These are phyloP conservation scores for Mycena galericulata DNA, from an alignment of 768 basidiomycete species.

Conservation along the genomic window DNA sequence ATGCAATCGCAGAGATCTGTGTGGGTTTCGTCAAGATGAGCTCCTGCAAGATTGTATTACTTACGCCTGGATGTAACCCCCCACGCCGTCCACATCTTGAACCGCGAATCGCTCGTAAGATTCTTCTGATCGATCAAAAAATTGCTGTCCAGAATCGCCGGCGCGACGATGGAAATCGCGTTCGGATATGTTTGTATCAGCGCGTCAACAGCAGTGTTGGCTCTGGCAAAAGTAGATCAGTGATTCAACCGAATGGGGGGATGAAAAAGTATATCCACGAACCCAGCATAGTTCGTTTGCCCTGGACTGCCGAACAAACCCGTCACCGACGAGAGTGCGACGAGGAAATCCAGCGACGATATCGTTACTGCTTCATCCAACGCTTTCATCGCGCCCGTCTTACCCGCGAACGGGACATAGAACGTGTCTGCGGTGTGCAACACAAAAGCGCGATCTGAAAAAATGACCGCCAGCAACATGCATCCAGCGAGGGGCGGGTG, in stretches of 20 bases:
- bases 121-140: no score
- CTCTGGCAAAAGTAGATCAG: slow-evolving; percentile 40
- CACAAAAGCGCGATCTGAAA: slow-evolving; percentile 47
- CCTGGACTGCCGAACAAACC: slow-evolving; percentile 49
- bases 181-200: slow-evolving; percentile 38
- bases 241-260: no score
- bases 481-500: slow-evolving; percentile 44
- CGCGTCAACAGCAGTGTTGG: slow-evolving; percentile 48
- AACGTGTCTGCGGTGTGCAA: slow-evolving; percentile 45
- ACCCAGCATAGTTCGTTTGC: slow-evolving; percentile 54
- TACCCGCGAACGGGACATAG: slow-evolving; percentile 41
- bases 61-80: no score
- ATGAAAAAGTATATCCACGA: not conserved
- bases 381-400: slow-evolving; percentile 44
- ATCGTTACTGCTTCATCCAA: slow-evolving; percentile 43
- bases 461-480: slow-evolving; percentile 46
- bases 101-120: no score
- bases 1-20: no score
- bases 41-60: no score
- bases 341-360: slow-evolving; percentile 49
- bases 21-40: no score
- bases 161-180: slow-evolving; percentile 48
- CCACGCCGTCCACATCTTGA: no score
- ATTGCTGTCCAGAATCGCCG: slow-evolving; percentile 44
- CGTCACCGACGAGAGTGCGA: slow-evolving; percentile 50